Conservation (phyloP, 2,329 filamentous ascomycete genomes). For the Pseudogymnoascus sp. region DNA sequence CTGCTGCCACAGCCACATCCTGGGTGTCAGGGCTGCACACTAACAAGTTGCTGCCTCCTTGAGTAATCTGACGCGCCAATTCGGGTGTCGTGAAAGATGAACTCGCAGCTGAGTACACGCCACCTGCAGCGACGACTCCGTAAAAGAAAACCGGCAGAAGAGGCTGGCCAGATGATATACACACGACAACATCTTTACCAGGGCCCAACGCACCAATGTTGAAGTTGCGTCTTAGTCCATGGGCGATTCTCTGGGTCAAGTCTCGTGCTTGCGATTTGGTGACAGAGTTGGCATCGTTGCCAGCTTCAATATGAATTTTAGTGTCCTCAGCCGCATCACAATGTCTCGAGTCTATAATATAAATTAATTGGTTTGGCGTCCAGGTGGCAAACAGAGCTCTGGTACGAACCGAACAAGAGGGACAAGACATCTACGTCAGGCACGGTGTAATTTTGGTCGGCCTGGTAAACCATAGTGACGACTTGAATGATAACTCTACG, state of each 20-base stretch:
- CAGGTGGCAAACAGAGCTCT: neutral
- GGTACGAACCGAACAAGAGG: constrained; percentile 15
- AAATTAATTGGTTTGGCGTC: neutral
- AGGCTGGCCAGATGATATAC: constrained; percentile 51
- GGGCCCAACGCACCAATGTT: constrained; percentile 44
- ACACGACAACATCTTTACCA: constrained; percentile 47
- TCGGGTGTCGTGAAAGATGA: constrained; percentile 64
- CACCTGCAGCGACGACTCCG: constrained; percentile 70
- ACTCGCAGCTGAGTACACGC: constrained; percentile 71
- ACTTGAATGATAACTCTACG: neutral
- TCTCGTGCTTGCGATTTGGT: constrained; percentile 45
- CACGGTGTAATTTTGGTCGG: constrained; percentile 12
- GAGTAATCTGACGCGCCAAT: constrained; percentile 64
- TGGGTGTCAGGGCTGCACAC: constrained; percentile 58
- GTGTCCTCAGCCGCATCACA: constrained; percentile 39
- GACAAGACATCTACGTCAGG: constrained; percentile 17
- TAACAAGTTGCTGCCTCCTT: constrained; percentile 64
- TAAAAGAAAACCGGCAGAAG: constrained; percentile 60
- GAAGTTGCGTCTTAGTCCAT: constrained; percentile 47
- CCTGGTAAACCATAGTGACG: constrained; percentile 15
- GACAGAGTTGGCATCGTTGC: constrained; percentile 45
- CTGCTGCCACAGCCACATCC: constrained; percentile 48
- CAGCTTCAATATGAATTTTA: constrained; percentile 50
- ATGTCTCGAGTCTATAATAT: constrained; percentile 31
- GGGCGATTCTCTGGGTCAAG: constrained; percentile 47